Conservation (phyloP, 2,329 filamentous ascomycete genomes). For the Ascomycota sp. region DNA sequence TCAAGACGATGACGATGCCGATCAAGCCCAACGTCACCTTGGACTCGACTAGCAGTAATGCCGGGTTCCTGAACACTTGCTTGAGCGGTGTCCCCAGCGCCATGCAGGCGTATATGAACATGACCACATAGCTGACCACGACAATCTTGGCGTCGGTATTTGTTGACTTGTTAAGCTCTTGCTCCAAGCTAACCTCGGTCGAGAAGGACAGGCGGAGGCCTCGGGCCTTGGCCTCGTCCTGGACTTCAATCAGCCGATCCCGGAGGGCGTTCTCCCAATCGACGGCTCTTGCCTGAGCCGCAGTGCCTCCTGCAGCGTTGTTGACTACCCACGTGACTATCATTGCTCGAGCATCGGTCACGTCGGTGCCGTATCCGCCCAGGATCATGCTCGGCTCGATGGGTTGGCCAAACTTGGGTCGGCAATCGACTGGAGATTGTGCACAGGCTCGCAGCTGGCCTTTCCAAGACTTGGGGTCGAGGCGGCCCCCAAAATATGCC, state of each 20-base stretch:
- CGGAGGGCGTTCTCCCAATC: constrained; percentile 77
- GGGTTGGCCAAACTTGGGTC: constrained; percentile 77
- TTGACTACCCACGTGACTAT: constrained; percentile 90
- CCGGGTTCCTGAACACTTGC: constrained; percentile 63
- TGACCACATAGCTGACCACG: constrained; percentile 89
- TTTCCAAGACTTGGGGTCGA: constrained; percentile 40
- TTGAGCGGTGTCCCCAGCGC: constrained; percentile 71
- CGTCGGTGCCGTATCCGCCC: constrained; percentile 53
- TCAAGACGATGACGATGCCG: constrained; percentile 85
- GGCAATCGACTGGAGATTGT: constrained; percentile 61
- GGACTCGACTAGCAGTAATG: constrained; percentile 74
- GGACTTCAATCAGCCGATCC: constrained; percentile 51
- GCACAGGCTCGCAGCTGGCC: constrained; percentile 53
- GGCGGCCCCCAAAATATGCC: constrained; percentile 47
- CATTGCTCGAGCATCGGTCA: constrained; percentile 57
- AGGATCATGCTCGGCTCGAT: constrained; percentile 71
- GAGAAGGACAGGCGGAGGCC: constrained; percentile 83
- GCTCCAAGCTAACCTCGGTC: constrained; percentile 82
- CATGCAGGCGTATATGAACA: constrained; percentile 93
- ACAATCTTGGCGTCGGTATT: constrained; percentile 97
- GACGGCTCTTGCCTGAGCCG: constrained; percentile 52
- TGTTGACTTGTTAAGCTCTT: constrained; percentile 93
- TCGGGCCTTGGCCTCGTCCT: constrained; percentile 55
- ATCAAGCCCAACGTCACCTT: constrained; percentile 93
- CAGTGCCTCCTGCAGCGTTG: constrained; percentile 58